Evolutionary conservation across 495 filamentous ascomycete genomes (phyloP).

Genomic region (Penicillium cinerascens): DNA sequence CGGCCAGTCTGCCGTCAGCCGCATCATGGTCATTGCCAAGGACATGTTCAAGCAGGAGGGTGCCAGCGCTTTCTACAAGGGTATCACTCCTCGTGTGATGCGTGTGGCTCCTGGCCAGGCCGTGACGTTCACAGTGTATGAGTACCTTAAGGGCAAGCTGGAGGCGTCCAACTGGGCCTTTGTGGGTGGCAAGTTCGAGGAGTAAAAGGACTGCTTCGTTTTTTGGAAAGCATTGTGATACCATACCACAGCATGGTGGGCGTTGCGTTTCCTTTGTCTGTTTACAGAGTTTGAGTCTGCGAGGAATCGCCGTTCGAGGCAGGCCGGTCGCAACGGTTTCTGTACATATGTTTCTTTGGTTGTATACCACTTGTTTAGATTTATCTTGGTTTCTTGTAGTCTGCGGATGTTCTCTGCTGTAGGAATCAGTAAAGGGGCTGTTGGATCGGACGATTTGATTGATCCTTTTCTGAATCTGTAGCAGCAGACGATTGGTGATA

Average conservation of each 20-base stretch:
- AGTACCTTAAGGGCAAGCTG: slow-evolving; percentile 79
- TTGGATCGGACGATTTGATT: too few species aligned
- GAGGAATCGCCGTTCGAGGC: slow-evolving; percentile 3
- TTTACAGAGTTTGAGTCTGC: background rate
- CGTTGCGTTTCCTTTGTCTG: slow-evolving; percentile 24
- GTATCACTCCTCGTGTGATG: slow-evolving; percentile 97
- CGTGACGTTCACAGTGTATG: slow-evolving; percentile 97
- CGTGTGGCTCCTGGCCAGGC: slow-evolving; percentile 96
- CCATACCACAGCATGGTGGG: slow-evolving; percentile 25
- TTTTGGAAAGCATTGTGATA: slow-evolving; percentile 28
- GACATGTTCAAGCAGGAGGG: slow-evolving; percentile 99
- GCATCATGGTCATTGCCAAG: slow-evolving; percentile 73
- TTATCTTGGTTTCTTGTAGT: background rate
- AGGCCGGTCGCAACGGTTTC: slow-evolving; percentile 13
- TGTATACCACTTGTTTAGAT: slow-evolving; percentile 24
- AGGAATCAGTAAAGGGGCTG: background rate
- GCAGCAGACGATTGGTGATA: background rate
- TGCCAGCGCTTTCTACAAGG: slow-evolving; percentile 93
- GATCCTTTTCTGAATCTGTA: too few species aligned
- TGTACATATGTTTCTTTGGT: slow-evolving; percentile 28
- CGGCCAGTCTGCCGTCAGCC: slow-evolving; percentile 71
- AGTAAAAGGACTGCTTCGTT: slow-evolving; percentile 46
- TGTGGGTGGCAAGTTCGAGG: slow-evolving; percentile 67
- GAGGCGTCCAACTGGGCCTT: slow-evolving; percentile 67
- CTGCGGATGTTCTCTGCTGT: too few species aligned